These are phyloP conservation scores for Ganoderma sp. DNA, from an alignment of 1,284 basidiomycete species.

Conservation along the genomic window DNA sequence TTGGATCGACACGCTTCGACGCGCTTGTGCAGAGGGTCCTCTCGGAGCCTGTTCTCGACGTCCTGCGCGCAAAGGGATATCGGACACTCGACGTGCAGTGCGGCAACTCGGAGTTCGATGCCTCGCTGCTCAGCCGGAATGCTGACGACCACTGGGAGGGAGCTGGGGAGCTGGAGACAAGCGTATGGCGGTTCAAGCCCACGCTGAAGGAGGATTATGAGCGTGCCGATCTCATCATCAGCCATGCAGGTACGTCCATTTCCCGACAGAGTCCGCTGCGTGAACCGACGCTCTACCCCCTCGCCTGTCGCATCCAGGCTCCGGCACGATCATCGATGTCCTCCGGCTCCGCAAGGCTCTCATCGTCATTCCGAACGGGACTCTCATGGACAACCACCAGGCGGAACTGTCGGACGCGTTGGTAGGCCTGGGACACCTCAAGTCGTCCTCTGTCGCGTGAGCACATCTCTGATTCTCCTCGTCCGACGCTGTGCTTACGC, in stretches of 20 bases:
- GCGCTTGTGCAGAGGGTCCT: conserved; percentile 71
- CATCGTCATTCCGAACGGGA: conserved; percentile 89
- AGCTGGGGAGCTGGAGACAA: conserved; percentile 55
- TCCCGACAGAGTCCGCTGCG: conserved; percentile 9
- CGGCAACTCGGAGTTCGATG: conserved; percentile 54
- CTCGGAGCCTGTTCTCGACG: conserved; percentile 58
- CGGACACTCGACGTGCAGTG: conserved; percentile 72
- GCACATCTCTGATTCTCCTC: conserved; percentile 35
- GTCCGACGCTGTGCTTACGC: conserved; percentile 23
- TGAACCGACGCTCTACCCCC: conserved; percentile 1
- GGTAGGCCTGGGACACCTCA: conserved; percentile 65
- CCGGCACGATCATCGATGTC: conserved; percentile 93
- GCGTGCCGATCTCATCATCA: conserved; percentile 80
- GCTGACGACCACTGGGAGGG: conserved; percentile 38
- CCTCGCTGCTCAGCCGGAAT: conserved; percentile 28
- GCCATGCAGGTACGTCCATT: conserved; percentile 80
- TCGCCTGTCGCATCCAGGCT: conserved; percentile 58
- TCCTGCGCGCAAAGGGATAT: conserved; percentile 63
- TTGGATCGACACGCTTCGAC: conserved; percentile 91
- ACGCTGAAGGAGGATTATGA: conserved; percentile 71
- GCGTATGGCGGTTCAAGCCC: conserved; percentile 76
- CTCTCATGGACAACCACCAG: conserved; percentile 94
- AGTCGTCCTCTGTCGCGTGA: conserved; percentile 64
- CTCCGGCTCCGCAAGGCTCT: conserved; percentile 77
- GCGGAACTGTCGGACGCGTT: conserved; percentile 84